Base-by-base conservation (phyloP, 768 basidiomycete genomes). In the Kondoa subrosea region DNA sequence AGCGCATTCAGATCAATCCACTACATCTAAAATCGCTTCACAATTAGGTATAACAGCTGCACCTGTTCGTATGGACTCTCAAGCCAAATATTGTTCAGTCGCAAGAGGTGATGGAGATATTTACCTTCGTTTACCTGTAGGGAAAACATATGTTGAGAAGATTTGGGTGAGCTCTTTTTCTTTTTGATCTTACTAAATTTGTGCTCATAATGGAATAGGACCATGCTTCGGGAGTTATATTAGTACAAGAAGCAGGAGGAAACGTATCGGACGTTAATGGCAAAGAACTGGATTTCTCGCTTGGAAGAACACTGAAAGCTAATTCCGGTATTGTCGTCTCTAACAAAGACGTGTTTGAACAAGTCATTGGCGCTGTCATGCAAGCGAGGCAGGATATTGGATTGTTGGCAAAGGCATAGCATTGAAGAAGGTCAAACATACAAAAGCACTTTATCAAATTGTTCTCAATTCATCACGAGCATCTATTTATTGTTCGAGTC, bases 21-120 rank as follows among this genome's bases (percentile, higher is more conserved):
- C 90, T 77, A 91, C 87, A 74, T 83, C 83, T 34, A 81, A 81
- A 26, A 86, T 96, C 34, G 84, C 87, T 0, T 74, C 81, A 33
- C 72, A 85, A 2, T 79, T 96, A 29, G 82, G 82, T 1, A 82
- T 95, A 66, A 84, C 84, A 21, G 79, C 82, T 1, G 75, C 81
- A 0, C 85, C 88, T 8, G 80, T 85, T 17, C 81, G 89, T 25
- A 95, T 97, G 91, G 93, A 97, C 76, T 89, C 87, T 75, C 92
- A 96, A 77, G 91, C 91, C 1, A 99, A 97, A 78, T 97, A 97
- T 72, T 84, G 86, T 32, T 85, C 85, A 74, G 82, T 97, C 16
- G 84, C 85, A 2, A 80, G 92, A 56, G 91, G 92, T 0, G 87
- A 93, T 66, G 91, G 91, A 0, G 85, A 85, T 1, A 83, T 83